Base-by-base conservation (phyloP, 768 basidiomycete genomes). In the Agaricus bisporus region DNA sequence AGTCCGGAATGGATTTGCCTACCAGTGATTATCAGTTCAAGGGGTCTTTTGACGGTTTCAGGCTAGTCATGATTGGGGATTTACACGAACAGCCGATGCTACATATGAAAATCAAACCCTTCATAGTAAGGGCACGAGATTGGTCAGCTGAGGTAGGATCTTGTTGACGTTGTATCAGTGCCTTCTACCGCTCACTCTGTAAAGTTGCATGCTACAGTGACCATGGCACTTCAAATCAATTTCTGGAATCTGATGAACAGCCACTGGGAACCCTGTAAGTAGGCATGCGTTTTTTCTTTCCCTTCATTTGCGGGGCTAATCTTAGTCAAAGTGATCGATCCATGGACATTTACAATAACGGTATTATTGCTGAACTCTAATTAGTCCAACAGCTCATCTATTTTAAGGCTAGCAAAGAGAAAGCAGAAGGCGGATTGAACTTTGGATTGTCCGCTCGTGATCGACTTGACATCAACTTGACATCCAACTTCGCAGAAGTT, bases 241-340 rank as follows among this genome's bases (percentile, higher is more conserved):
- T 99, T 97, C 63, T 99, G 93, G 91, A 99, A 99, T 67, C 69
- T 98, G 47, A 85, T 86, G 20, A 98, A 97, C 64, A 98, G 97
- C 45, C 93, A 98, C 63, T 99, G 97, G 93, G 97, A 98, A 68
- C 95, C 97, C 28, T 66, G 88, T 89, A 63, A 58, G 85, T 70
- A 1, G 11, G 8, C 32, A 32, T 11, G 51, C 37, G 28, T 11
- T 5, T 45, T 20, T 29, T 29, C 37, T 2, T 36, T n/a, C 7
- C 5, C 20, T 10, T 48, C 32, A 17, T 3, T 28, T 36, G 26
- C 26, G 2, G 17, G 36, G 32, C 45, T 22, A 22, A 41, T 46
- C 54, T n/a, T 49, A 10, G 58, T 49, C 51, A 22, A 44, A 91
- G 88, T 99, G 50, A 91, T 95, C 57, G 97, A 99, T 64, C 97